Evolutionary conservation across 2,329 filamentous ascomycete genomes (phyloP), one percentile per base, ranked within the genome.

Genomic region (Xylaria sp.): DNA sequence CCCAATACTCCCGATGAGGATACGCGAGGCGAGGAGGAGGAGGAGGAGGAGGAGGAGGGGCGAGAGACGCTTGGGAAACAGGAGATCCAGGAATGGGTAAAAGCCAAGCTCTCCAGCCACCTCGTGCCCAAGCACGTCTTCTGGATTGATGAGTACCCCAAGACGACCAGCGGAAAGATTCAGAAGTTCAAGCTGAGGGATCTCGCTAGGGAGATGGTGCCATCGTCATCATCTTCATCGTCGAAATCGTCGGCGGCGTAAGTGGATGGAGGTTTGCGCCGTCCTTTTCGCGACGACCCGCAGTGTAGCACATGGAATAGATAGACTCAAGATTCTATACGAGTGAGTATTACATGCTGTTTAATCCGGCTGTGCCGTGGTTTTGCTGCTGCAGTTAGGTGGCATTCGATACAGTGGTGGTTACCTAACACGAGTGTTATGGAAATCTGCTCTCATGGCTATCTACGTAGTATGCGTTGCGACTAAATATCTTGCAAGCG

Each of bases 101-200:
- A 86, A 57, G 82, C 85, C 66, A 88, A 86, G 59, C 79, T 98
- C 70, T 88, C 86, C 36, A 89, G 88, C 72, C 92, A 95, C 80
- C 88, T 98, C 78, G 93, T 93, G 62, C 95, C 95, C 0, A 96
- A 92, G 80, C 89, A 95, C 78, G 87, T 98, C n/a, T 97, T 97
- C 78, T 97, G 92, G 87, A 85, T 92, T 0, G 86, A 90, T 0
- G 88, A 90, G n/a, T 97, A 93, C 78, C 95, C 95, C 23, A 98
- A 97, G 86, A 99, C 96, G 43, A 92, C 94, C 6, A 97, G 94
- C 79, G 95, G 95, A 28, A 99, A 99, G 88, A 94, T 98, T 65
- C 94, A 97, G 83, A 98, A 98, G 83, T 98, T 92, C 79, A 95
- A 91, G 83, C 80, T 98, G 75, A 88, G 89, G 76, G 91, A 94